Percentiles rank a stretch among this genome's conserved stretches.
Conservation (phyloP, 192 early-diverging fungal genomes). For the Backusella psychrophila region DNA sequence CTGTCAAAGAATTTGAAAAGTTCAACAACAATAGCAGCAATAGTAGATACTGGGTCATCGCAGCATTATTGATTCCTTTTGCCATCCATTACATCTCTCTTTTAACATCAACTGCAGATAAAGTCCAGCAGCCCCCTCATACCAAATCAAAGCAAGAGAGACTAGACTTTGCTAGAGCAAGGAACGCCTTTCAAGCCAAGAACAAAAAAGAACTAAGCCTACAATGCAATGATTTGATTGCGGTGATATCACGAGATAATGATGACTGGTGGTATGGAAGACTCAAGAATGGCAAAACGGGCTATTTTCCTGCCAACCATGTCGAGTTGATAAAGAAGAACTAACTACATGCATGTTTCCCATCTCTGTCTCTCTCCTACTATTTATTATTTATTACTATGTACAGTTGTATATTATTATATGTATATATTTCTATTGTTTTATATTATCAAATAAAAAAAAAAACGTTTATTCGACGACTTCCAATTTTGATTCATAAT, state of each 20-base stretch:
- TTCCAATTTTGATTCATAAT: not conserved
- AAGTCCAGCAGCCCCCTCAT: not conserved
- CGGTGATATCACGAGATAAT: not conserved
- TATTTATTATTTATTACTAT: not conserved
- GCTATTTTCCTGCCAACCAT: constrained; percentile 89
- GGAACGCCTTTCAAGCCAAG: not conserved
- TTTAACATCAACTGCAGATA: not conserved
- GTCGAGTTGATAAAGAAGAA: constrained; percentile 82
- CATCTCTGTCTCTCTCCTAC: not conserved
- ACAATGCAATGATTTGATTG: not conserved
- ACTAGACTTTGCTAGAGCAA: constrained; percentile 5
- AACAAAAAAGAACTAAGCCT: not conserved
- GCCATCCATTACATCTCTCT: not conserved
- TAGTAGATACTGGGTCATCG: not conserved
- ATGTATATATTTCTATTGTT: not conserved
- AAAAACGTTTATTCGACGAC: no score
- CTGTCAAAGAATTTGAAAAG: not conserved
- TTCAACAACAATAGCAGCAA: not conserved
- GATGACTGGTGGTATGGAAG: constrained; percentile 89
- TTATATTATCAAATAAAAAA: no score
- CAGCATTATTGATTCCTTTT: not conserved
- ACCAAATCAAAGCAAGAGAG: not conserved
- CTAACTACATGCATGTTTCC: not conserved
- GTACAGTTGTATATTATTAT: not conserved
- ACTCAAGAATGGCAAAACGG: constrained; percentile 76